A percentile compares a stretch with the other conserved stretches of the same genome.
Evolutionary conservation across 768 basidiomycete species (phyloP).

Genomic region (Cyathus striatus): DNA sequence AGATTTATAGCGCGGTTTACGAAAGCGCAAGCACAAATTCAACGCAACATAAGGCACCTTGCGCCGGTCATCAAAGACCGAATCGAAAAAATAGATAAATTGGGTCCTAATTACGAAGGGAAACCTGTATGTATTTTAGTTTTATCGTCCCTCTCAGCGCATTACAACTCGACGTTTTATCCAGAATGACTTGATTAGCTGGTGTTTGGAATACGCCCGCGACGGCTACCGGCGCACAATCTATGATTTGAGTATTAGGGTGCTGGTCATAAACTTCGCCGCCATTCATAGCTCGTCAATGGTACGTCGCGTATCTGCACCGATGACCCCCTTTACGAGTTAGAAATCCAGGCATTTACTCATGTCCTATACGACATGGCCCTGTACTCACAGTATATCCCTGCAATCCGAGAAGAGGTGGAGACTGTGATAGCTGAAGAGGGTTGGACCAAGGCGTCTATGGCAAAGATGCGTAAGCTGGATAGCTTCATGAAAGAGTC

Average conservation of each 20-base stretch:
- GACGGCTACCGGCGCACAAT: slow-evolving; percentile 21
- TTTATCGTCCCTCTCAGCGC: not conserved
- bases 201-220: slow-evolving; percentile 37
- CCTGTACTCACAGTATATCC: slow-evolving; percentile 16
- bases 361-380: slow-evolving; percentile 22
- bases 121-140: slow-evolving; percentile 21
- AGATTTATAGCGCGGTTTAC: too few species aligned
- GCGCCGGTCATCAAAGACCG: slow-evolving; percentile 26
- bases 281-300: slow-evolving; percentile 35
- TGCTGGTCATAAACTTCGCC: slow-evolving; percentile 32
- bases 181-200: slow-evolving; percentile 41
- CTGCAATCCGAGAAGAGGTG: slow-evolving; percentile 30
- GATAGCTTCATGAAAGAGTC: too few species aligned
- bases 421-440: slow-evolving; percentile 23
- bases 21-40: too few species aligned
- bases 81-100: slow-evolving; percentile 19
- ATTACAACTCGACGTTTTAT: not conserved
- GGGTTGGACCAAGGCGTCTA: slow-evolving; percentile 24
- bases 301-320: too few species aligned
- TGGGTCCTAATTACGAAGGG: slow-evolving; percentile 22
- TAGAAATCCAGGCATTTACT: slow-evolving; percentile 20
- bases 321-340: too few species aligned
- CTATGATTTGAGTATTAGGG: slow-evolving; percentile 18
- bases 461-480: slow-evolving; percentile 29
- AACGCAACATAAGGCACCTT: slow-evolving; percentile 17